A percentile compares a stretch with the other conserved stretches of the same genome.
These are phyloP conservation scores for Zalerion maritima DNA, from an alignment of 495 filamentous ascomycete species.

Conservation along the genomic window DNA sequence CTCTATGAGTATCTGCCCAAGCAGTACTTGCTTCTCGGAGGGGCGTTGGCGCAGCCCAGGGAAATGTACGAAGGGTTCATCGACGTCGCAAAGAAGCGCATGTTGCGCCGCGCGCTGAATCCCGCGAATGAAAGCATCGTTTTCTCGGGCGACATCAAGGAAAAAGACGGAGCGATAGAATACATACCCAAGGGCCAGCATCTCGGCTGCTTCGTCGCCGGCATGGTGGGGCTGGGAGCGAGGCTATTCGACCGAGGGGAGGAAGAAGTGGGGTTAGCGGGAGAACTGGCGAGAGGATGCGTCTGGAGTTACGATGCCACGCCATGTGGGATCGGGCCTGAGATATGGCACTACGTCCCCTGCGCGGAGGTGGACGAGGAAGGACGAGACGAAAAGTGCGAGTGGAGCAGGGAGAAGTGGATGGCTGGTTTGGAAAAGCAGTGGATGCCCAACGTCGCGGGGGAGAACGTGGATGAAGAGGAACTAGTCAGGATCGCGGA, in stretches of 20 bases:
- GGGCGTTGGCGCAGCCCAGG: slow-evolving; percentile 55
- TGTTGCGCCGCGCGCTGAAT: slow-evolving; percentile 50
- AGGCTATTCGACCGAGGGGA: slow-evolving; percentile 53
- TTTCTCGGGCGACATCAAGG: slow-evolving; percentile 35
- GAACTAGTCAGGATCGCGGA: slow-evolving; percentile 26
- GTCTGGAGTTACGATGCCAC: slow-evolving; percentile 75
- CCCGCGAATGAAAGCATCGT: slow-evolving; percentile 49
- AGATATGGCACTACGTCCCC: slow-evolving; percentile 44
- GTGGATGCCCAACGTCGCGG: slow-evolving; percentile 12
- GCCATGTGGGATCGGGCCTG: slow-evolving; percentile 62
- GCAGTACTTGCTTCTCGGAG: slow-evolving; percentile 54
- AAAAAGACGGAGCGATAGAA: slow-evolving; percentile 7
- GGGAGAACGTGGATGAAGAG: slow-evolving; percentile 17
- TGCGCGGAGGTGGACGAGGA: slow-evolving; percentile 28
- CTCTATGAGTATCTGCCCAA: slow-evolving; percentile 78
- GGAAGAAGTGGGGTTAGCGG: slow-evolving; percentile 59
- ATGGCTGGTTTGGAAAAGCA: slow-evolving; percentile 14
- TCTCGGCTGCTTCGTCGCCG: slow-evolving; percentile 60
- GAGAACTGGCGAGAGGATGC: slow-evolving; percentile 68
- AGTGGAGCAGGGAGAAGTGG: slow-evolving; percentile 18
- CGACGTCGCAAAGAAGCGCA: slow-evolving; percentile 48
- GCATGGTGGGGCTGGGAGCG: slow-evolving; percentile 72
- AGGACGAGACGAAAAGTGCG: slow-evolving; percentile 15
- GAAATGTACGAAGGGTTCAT: slow-evolving; percentile 62
- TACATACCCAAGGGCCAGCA: slow-evolving; percentile 24